Evolutionary conservation across 768 basidiomycete species (phyloP).

Genomic region (Scleroderma citrinum): DNA sequence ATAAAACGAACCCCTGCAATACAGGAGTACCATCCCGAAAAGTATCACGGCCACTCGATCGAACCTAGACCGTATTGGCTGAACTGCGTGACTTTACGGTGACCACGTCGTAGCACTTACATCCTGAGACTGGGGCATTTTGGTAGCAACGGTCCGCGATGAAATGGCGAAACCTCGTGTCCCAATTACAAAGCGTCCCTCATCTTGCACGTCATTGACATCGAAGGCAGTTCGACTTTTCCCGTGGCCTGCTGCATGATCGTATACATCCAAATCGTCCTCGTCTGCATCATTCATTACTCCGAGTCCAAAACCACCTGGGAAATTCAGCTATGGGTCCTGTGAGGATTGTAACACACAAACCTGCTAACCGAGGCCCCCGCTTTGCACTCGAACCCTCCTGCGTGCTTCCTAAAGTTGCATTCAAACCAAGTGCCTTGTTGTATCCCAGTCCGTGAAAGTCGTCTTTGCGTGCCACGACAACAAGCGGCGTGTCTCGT

Average conservation of each 20-base stretch:
- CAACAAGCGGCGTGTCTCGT: conserved; percentile 63
- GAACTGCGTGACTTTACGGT: not conserved
- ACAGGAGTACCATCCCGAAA: conserved; percentile 77
- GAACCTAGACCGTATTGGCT: conserved; percentile 19
- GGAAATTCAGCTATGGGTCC: conserved; percentile 1
- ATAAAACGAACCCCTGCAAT: conserved; percentile 69
- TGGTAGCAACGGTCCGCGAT: conserved; percentile 6
- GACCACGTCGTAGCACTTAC: conserved; percentile 6
- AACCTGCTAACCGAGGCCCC: conserved; percentile 58
- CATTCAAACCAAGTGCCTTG: conserved; percentile 57
- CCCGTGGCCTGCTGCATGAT: conserved; percentile 33
- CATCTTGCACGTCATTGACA: conserved; percentile 55
- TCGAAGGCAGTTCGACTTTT: conserved; percentile 63
- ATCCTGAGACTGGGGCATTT: not conserved
- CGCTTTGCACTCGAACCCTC: conserved; percentile 16
- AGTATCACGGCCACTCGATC: conserved; percentile 10
- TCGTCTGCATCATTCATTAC: conserved; percentile 92
- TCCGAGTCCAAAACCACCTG: conserved; percentile 85
- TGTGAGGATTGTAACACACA: conserved; percentile 4
- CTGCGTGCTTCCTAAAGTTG: conserved; percentile 41
- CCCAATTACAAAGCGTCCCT: conserved; percentile 46
- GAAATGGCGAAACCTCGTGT: conserved; percentile 11
- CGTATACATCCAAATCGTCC: conserved; percentile 85
- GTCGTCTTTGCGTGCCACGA: conserved; percentile 66
- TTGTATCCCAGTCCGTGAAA: conserved; percentile 76